Evolutionary conservation across 129 eudicot genomes (phyloP), one percentile per base, ranked within the genome.

Genomic region (Flaveria brownii): DNA sequence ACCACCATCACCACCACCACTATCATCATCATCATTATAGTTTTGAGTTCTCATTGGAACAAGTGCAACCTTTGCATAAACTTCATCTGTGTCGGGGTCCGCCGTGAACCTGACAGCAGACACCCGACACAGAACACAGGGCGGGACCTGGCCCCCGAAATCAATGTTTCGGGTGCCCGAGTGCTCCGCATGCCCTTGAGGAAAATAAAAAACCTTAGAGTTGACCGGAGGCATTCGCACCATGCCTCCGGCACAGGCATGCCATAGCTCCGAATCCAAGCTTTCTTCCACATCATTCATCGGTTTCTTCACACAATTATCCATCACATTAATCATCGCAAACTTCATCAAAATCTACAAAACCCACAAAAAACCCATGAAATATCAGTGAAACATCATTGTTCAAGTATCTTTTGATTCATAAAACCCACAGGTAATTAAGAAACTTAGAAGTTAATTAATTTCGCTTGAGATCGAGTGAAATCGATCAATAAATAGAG

Each of bases 181-280:
- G 54, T 93, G 96, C 42, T 93, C 97, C 28, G 77, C 80, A 72
- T 91, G 98, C 36, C 98, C 98, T 63, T 93, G 97, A 26, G 98
- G 96, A 23, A 93, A 91, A 64, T 91, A 93, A 39, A 82, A 82
- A n/a, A 93, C 91, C 46, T 57, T 88, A 7, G 98, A 84, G 75
- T 88, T 88, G 4, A 86, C 42, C 20, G 88, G 86, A 41, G 97
- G 96, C 87, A 91, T 83, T 80, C 91, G 90, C 39, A 92, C 93
- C 96, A 88, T 87, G 5, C 93, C 90, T 14, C 97, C 98, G 4
- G 98, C 97, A 79, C 98, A 91, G 10, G 97, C 98, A 61, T 93
- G 93, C 98, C 98, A 93, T 79, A 93, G 72, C 82, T 88, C 91
- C 1, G 97, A 81, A 76, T 93, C 97, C 87, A 93, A 82, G 73